Base-by-base conservation (phyloP, 257 asterid species). In the Rehmannia glutinosa region DNA sequence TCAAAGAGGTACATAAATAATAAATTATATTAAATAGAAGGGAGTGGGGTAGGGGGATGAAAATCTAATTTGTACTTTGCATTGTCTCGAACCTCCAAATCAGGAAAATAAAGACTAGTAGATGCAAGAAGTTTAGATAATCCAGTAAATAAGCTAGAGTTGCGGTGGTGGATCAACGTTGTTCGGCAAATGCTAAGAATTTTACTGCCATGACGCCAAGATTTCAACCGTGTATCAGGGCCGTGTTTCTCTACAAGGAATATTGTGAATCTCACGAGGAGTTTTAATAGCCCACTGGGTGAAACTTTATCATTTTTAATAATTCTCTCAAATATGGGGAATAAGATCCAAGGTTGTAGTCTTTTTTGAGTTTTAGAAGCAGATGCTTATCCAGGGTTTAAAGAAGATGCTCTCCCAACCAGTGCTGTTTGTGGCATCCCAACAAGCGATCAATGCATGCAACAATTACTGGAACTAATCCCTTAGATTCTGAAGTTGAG, bases 81-180 rank as follows among this genome's bases (percentile, higher is more conserved):
- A 78, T 68, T 84, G 78, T 93, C 98, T 67, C 97, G 98, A 75
- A 93, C 83, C 63, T 93, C 98, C 87, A 93, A 66, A 82, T 93
- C 98, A 66, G 98, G 98, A 83, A 93, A 93, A 63, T 77, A 81
- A 16, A 90, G 95, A 76, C 94, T 79, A 36, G 78, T 64, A 73
- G 82, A 82, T 52, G 89, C 89, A 74, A 93, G 88, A 72, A 93
- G 92, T 68, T 62, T 86, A 66, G 95, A 83, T 46, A 90, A 69
- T 39, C 89, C 88, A 75, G 76, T 73, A 74, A 90, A 86, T 76
- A 93, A 77, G 68, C 84, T 85, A 62, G 98, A 93, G 81, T 95
- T 82, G 53, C 68, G 83, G 76, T 85, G 97, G 81, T 90, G 85
- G 62, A 83, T 78, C 66, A 93, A 77, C 95, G 88, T 80, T n/a